Evolutionary conservation across 1,284 basidiomycete genomes (phyloP), one percentile per base, ranked within the genome.

Genomic region (Malassezia sympodialis): DNA sequence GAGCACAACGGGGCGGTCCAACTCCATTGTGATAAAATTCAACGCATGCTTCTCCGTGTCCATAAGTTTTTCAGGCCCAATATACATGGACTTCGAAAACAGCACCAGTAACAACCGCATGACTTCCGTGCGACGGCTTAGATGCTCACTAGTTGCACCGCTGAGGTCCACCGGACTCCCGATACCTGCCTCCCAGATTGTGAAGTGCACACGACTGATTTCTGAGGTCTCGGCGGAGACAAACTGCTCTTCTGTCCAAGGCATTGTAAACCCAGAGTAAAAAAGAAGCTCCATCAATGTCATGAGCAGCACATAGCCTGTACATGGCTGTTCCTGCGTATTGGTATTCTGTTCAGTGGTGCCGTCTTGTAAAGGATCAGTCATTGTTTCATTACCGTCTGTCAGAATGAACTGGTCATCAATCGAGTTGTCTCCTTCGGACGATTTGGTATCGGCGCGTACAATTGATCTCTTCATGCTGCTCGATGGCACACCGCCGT

Each of bases 151-250:
- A 0, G 60, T 63, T 2, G 64, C 66, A 19, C 56, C 58, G 5
- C 53, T 44, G 1, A 73, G 50, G 19, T 72, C 63, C 35, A 70
- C 55, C 0, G 69, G 66, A 48, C 62, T 62, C 2, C 72, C 72
- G 7, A 73, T 67, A 17, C 72, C 72, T 10, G 69, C 60, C 37
- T 68, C 63, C 68, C 69, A 73, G 53, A 73, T 73, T 5, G 64
- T 56, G 43, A 63, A 64, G 31, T 67, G 60, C 41, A 67, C 58
- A 27, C 62, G 56, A 11, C 58, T 61, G 23, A 51, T 46, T 19
- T 49, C 46, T 6, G 41, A n/a, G 15, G 41, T 24, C 1, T 14
- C 35, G 5, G 28, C 26, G 37, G 59, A 52, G 48, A 60, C 51
- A 11, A 68, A 58, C 44, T 67, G 65, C 30, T 73, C 69, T 26